Base-by-base conservation (phyloP, 2,329 filamentous ascomycete genomes). In the Aspergillus bombycis region DNA sequence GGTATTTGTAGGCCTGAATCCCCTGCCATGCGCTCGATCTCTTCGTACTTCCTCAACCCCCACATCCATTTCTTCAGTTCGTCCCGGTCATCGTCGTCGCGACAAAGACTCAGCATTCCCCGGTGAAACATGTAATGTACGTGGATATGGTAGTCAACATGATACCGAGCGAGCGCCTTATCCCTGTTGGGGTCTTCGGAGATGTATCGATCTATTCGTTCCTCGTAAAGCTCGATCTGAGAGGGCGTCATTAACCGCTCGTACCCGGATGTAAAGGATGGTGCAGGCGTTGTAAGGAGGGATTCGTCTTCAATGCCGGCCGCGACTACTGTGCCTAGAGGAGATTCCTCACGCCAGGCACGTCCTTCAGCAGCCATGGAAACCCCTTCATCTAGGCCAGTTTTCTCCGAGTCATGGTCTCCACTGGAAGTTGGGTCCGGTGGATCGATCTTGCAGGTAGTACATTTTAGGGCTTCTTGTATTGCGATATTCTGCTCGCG, bases 121-220 rank as follows among this genome's bases (percentile, higher is more conserved):
- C 71, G 65, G 2, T 66, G 64, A 2, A 62, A 34, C 26, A 74
- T 65, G 34, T 71, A 71, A 48, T 77, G 76, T 23, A 75, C 69
- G 16, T 72, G 72, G 23, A 78, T 71, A 55, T 78, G 76, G n/a
- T 68, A 74, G 48, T 77, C 74, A 4, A 75, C 66, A 19, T 67
- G 66, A 48, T 76, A 77, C 38, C 70, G 70, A 3, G 74, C 74
- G 38, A 73, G 71, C 1, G 67, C 57, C 3, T 62, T 19, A 28
- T 68, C 66, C 2, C 55, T 38, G 10, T 67, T 55, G 1, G 64
- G 41, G 19, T 64, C 60, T 26, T 68, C 59, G 7, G 32, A n/a
- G 16, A 36, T 14, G 36, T 58, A 59, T 3, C 16, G 19, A 16
- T 55, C 23, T 9, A 65, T 7, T 7, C 43, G 57, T 16, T 61